Evolutionary conservation across 2,329 filamentous ascomycete genomes (phyloP), one percentile per base, ranked within the genome.

Genomic region (Tolypocladium tundrense): DNA sequence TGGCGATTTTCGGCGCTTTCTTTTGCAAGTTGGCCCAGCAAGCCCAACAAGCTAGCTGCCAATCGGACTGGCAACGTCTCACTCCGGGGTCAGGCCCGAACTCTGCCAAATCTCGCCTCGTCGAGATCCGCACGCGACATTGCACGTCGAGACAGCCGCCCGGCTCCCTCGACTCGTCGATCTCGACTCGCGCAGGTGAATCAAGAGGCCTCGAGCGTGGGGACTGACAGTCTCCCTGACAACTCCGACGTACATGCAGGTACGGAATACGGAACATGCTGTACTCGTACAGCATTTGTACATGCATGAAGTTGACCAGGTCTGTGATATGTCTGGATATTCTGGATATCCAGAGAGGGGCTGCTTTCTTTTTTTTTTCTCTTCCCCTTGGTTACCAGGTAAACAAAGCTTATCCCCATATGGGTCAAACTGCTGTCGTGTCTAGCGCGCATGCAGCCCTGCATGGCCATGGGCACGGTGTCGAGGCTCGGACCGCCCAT

Each of bases 141-240:
- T 59, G 56, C 31, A 61, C 59, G 57, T 61, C 60, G 59, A 63
- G 63, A 60, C 58, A 59, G 51, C 52, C 57, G 59, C 55, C 55
- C 45, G 54, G 59, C 58, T 53, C 60, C 64, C 56, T 58, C 42
- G 56, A 59, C 61, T 59, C 56, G 59, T 59, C 59, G 64, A 64
- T 66, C 64, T 62, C 65, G 62, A 66, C 66, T 61, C 59, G 53
- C 19, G 45, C 35, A 54, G 50, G 54, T 60, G 58, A 59, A 60
- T 59, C 57, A 60, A 60, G 54, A 40, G 42, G 33, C 16, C 33
- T 24, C 11, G 1, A 6, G 53, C 57, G 57, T 45, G 50, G 54
- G 54, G 21, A 45, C 27, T 31, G n/a, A 27, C 40, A 27, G 48
- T 39, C 54, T 56, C 53, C 53, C 27, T 45, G 42, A 59, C 57